A percentile compares a stretch with the other conserved stretches of the same genome.
Conservation (phyloP, 176 grass and related monocot genomes). For the Paspalum notatum region DNA sequence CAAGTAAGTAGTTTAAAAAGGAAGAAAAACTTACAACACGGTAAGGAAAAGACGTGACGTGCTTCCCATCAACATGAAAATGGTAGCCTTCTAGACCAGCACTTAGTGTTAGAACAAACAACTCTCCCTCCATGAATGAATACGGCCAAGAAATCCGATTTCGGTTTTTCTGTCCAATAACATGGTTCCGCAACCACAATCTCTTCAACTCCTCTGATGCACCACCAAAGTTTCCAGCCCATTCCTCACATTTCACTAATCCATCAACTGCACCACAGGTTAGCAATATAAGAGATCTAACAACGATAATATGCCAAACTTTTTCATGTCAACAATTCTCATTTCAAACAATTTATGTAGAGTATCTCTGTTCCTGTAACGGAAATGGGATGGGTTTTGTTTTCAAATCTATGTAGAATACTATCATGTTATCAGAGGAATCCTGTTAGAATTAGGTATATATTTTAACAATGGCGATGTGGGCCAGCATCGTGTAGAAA, state of each 20-base stretch:
- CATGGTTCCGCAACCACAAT: slow-evolving; percentile 37
- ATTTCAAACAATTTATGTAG: background rate
- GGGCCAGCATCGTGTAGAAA: background rate
- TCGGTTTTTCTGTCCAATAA: slow-evolving; percentile 40
- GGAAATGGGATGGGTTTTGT: too few relatives aligned
- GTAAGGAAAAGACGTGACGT: slow-evolving; percentile 78
- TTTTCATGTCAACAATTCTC: background rate
- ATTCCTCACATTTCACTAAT: slow-evolving; percentile 73
- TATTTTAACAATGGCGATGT: background rate
- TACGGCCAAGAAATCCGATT: slow-evolving; percentile 61
- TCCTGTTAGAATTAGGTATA: slow-evolving; percentile 9
- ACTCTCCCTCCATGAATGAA: slow-evolving; percentile 59
- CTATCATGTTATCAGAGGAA: slow-evolving; percentile 3
- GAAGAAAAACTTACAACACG: slow-evolving; percentile 53
- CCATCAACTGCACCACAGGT: slow-evolving; percentile 63
- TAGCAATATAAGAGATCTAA: slow-evolving; percentile 38
- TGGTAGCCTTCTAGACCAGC: slow-evolving; percentile 76
- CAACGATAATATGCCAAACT: background rate
- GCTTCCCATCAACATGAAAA: slow-evolving; percentile 75
- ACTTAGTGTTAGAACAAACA: slow-evolving; percentile 73
- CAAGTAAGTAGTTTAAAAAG: slow-evolving; percentile 26
- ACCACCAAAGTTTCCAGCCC: slow-evolving; percentile 38
- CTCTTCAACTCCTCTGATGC: slow-evolving; percentile 48
- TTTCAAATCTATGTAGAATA: background rate
- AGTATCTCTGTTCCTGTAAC: background rate